Evolutionary conservation across 2,329 filamentous ascomycete species (phyloP).

Genomic region (Hypoxylon sp.): DNA sequence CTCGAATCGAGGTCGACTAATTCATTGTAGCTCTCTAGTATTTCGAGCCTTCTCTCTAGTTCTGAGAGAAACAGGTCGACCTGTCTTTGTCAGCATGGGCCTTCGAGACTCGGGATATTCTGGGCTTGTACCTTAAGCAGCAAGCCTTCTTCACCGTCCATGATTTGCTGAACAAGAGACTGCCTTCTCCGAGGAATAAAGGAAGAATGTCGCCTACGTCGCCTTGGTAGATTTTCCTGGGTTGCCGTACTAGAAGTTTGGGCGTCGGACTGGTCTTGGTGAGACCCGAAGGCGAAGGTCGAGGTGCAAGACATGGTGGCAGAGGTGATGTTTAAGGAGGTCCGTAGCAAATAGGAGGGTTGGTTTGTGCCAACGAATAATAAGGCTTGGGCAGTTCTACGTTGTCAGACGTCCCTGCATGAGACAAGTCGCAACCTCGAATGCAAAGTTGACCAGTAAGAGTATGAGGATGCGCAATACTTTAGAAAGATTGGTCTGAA

Average conservation of each 20-base stretch:
- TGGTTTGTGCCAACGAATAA: slow-evolving; percentile 40
- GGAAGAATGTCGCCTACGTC: slow-evolving; percentile 70
- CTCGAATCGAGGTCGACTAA: slow-evolving; percentile 82
- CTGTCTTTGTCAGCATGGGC: slow-evolving; percentile 56
- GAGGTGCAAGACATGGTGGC: slow-evolving; percentile 54
- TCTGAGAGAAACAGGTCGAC: slow-evolving; percentile 88
- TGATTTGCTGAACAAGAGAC: slow-evolving; percentile 71
- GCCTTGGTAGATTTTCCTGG: slow-evolving; percentile 53
- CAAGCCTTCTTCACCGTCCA: slow-evolving; percentile 74
- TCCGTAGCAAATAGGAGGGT: slow-evolving; percentile 9
- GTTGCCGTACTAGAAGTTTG: slow-evolving; percentile 60
- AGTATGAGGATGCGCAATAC: slow-evolving; percentile 28
- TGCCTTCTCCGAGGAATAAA: slow-evolving; percentile 69
- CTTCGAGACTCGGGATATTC: background rate
- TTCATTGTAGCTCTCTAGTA: slow-evolving; percentile 89
- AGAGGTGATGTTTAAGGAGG: slow-evolving; percentile 20
- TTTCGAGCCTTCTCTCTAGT: slow-evolving; percentile 87
- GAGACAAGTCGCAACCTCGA: slow-evolving; percentile 24
- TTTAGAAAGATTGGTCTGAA: slow-evolving; percentile 33
- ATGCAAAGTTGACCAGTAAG: slow-evolving; percentile 35
- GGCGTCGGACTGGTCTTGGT: slow-evolving; percentile 56
- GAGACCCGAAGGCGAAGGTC: slow-evolving; percentile 50
- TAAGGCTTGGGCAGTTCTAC: slow-evolving; percentile 24
- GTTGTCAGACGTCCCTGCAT: slow-evolving; percentile 42
- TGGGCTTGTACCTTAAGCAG: slow-evolving; percentile 66